These are phyloP conservation scores for Dothideomycetes sp. DNA, from an alignment of 2,329 filamentous ascomycete genomes.

Conservation along the genomic window DNA sequence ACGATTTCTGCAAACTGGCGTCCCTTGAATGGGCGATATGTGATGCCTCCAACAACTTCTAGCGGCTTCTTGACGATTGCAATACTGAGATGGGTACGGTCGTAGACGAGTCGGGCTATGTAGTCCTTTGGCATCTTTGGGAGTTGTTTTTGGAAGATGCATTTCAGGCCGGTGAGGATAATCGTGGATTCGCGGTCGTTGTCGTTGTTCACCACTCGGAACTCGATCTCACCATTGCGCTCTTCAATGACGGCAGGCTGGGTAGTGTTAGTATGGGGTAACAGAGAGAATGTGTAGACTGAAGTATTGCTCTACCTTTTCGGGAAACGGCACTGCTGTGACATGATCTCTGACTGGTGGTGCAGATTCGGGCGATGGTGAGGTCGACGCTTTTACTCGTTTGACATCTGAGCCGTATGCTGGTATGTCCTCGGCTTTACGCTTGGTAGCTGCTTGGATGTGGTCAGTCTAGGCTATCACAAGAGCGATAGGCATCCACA, in stretches of 20 bases:
- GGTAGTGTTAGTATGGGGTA: background rate
- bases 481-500: too few relatives aligned
- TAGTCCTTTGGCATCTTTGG: slow-evolving; percentile 99
- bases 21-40: slow-evolving; percentile 86
- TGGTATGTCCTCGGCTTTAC: slow-evolving; percentile 60
- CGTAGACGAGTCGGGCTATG: slow-evolving; percentile 93
- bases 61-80: slow-evolving; percentile 80
- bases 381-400: slow-evolving; percentile 43
- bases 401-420: slow-evolving; percentile 51
- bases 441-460: slow-evolving; percentile 46
- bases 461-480: too few relatives aligned
- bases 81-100: slow-evolving; percentile 89
- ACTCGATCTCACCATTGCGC: slow-evolving; percentile 87
- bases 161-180: slow-evolving; percentile 90
- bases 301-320: slow-evolving; percentile 51
- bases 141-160: slow-evolving; percentile 95
- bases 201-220: slow-evolving; percentile 96
- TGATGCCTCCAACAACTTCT: slow-evolving; percentile 63
- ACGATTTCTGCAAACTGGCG: slow-evolving; percentile 96
- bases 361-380: slow-evolving; percentile 26
- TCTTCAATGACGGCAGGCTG: slow-evolving; percentile 87
- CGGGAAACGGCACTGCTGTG: slow-evolving; percentile 65
- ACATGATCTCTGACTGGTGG: slow-evolving; percentile 13
- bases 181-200: slow-evolving; percentile 78
- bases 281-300: slow-evolving; percentile 15